These are phyloP conservation scores for Neurospora pannonica DNA, from an alignment of 495 filamentous ascomycete genomes.

Conservation along the genomic window DNA sequence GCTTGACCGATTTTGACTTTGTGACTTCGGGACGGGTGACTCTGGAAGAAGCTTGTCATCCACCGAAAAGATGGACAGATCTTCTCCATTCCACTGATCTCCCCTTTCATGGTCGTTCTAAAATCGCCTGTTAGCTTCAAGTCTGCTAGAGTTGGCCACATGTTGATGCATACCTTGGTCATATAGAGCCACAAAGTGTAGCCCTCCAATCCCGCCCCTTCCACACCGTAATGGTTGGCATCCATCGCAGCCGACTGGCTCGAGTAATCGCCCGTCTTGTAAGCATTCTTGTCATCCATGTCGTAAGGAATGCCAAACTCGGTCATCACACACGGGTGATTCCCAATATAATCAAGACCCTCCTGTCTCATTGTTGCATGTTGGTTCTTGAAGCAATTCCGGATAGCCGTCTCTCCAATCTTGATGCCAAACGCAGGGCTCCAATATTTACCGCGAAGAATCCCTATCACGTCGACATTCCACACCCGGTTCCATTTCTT, in stretches of 20 bases:
- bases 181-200: constrained; percentile 88
- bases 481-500: constrained; percentile 98
- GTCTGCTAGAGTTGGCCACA: neutral
- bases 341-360: constrained; percentile 81
- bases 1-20: constrained; percentile 27
- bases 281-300: constrained; percentile 93
- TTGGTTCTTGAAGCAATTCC: constrained; percentile 89
- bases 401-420: constrained; percentile 87
- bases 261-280: constrained; percentile 91
- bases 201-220: constrained; percentile 69
- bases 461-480: constrained; percentile 92
- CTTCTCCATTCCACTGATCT: constrained; percentile 96
- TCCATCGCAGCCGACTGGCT: constrained; percentile 93
- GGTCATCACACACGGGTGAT: constrained; percentile 81
- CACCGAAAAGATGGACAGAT: constrained; percentile 77
- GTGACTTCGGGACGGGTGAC: constrained; percentile 31
- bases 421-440: constrained; percentile 85
- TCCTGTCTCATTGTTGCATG: constrained; percentile 81
- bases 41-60: constrained; percentile 68
- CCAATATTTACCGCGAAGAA: constrained; percentile 80
- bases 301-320: constrained; percentile 98
- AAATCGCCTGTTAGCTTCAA: neutral
- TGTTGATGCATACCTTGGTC: constrained; percentile 43
- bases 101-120: constrained; percentile 84
- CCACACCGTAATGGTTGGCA: constrained; percentile 88